Evolutionary conservation across 345 rosid genomes (phyloP).

Genomic region (Toxicodendron radicans): DNA sequence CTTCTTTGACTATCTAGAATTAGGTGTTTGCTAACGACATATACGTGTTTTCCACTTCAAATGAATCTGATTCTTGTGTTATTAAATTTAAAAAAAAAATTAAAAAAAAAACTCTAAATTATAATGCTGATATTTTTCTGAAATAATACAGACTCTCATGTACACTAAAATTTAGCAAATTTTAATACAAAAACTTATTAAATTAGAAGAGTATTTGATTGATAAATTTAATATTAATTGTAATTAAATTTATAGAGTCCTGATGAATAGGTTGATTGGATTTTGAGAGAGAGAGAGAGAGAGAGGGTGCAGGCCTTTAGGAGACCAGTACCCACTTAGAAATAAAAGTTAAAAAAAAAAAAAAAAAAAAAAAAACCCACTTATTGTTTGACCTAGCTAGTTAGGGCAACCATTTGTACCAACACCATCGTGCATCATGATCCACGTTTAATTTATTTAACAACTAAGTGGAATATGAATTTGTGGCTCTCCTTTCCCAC

Average conservation of each 20-base stretch:
- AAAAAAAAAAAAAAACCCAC: conserved; percentile 24
- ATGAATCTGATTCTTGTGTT: too few relatives aligned
- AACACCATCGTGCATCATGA: conserved; percentile 21
- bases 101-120: too few relatives aligned
- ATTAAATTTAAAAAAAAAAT: too few relatives aligned
- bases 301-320: conserved; percentile 37
- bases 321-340: conserved; percentile 39
- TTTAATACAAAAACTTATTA: too few relatives aligned
- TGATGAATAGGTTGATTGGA: neutral
- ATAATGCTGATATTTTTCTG: too few relatives aligned
- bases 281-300: neutral
- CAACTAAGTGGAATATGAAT: conserved; percentile 28
- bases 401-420: conserved; percentile 29
- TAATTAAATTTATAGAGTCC: neutral
- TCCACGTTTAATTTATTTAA: conserved; percentile 1
- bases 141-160: too few relatives aligned
- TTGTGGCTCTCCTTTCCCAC: conserved; percentile 23
- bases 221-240: too few relatives aligned
- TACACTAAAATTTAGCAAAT: too few relatives aligned
- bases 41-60: neutral
- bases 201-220: too few relatives aligned
- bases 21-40: conserved; percentile 20
- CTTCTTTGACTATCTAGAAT: conserved; percentile 27
- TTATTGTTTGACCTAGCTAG: conserved; percentile 41
- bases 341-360: conserved; percentile 1